phyloP scores from a whole-genome alignment of 2,329 filamentous ascomycete species.

The Thielaviopsis populi region DNA sequence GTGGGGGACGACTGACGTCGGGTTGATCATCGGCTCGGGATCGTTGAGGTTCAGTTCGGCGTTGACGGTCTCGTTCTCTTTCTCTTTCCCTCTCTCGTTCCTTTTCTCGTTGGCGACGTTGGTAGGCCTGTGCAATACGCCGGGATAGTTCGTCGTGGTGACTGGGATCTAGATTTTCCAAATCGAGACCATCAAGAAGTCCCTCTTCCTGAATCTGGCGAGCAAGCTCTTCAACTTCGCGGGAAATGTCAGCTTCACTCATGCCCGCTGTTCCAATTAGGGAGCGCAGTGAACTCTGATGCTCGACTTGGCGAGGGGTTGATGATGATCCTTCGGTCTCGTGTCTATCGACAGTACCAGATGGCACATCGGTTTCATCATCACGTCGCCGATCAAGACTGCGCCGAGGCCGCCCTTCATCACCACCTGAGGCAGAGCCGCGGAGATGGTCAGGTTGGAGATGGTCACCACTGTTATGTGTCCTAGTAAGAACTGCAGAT shows the following conservation, averaged over 20 bases:
- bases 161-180: constrained; percentile 69
- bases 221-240: constrained; percentile 80
- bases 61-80: constrained; percentile 9
- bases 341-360: neutral
- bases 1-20: constrained; percentile 19
- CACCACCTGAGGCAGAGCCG: constrained; percentile 17
- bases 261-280: constrained; percentile 67
- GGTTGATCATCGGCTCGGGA: neutral
- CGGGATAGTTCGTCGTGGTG: constrained; percentile 85
- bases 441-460: constrained; percentile 24
- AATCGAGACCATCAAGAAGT: constrained; percentile 70
- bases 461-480: constrained; percentile 24
- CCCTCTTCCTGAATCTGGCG: constrained; percentile 81
- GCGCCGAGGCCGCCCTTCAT: constrained; percentile 7
- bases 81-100: constrained; percentile 17
- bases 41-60: constrained; percentile 1
- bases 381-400: constrained; percentile 1
- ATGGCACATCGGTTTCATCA: neutral
- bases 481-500: neutral
- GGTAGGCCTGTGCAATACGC: constrained; percentile 77
- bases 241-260: constrained; percentile 63
- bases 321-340: constrained; percentile 12
- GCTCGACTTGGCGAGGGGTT: constrained; percentile 51
- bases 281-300: constrained; percentile 77
- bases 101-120: constrained; percentile 52